Conservation (phyloP, 768 basidiomycete genomes). For the Mycena galericulata region DNA sequence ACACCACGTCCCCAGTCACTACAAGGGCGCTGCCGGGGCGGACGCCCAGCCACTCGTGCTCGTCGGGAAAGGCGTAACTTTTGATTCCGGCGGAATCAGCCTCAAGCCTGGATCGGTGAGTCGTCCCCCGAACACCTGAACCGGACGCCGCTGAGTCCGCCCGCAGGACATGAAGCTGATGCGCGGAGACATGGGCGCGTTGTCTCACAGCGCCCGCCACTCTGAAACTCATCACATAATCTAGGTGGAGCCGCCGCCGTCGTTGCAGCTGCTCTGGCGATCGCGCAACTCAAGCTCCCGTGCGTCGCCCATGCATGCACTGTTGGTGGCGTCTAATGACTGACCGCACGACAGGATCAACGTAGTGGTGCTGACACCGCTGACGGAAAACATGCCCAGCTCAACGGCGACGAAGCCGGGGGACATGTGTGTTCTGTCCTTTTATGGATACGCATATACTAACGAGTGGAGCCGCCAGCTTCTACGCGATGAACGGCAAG, state of each 20-base stretch:
- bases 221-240: background rate
- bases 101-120: slow-evolving; percentile 80
- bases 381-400: slow-evolving; percentile 91
- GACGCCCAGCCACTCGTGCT: slow-evolving; percentile 74
- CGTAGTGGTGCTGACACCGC: slow-evolving; percentile 76
- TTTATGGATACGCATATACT: background rate
- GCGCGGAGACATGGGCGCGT: slow-evolving; percentile 87
- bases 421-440: slow-evolving; percentile 67
- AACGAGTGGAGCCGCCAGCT: slow-evolving; percentile 50
- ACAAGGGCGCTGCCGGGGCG: slow-evolving; percentile 76
- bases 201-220: background rate
- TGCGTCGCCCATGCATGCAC: slow-evolving; percentile 54
- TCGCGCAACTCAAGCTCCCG: slow-evolving; percentile 87
- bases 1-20: slow-evolving; percentile 62
- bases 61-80: slow-evolving; percentile 92
- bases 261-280: slow-evolving; percentile 76
- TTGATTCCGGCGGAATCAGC: slow-evolving; percentile 90
- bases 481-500: slow-evolving; percentile 92
- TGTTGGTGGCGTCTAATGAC: too few species aligned
- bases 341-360: slow-evolving; percentile 77
- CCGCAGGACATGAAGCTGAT: slow-evolving; percentile 83
- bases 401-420: slow-evolving; percentile 83
- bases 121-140: slow-evolving; percentile 22
- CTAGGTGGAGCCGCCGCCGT: slow-evolving; percentile 85
- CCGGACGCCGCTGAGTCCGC: background rate